A percentile compares a stretch with the other conserved stretches of the same genome.
These are phyloP conservation scores for Emergomyces africanus DNA, from an alignment of 2,329 filamentous ascomycete species.

Conservation along the genomic window DNA sequence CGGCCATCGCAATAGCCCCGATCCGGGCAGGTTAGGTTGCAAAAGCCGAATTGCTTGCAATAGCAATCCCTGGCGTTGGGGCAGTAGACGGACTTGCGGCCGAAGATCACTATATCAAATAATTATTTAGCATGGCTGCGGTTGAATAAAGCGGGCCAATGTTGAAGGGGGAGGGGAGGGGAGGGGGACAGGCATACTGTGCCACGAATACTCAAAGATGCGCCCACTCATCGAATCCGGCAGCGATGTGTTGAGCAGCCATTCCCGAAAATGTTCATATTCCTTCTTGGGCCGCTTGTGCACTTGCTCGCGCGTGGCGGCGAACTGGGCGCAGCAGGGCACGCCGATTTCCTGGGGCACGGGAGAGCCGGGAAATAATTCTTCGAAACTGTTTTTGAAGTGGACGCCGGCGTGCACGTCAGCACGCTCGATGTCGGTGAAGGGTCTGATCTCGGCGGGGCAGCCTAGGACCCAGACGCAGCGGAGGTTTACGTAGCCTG, in stretches of 20 bases:
- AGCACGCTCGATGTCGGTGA: slow-evolving; percentile 29
- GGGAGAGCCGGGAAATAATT: slow-evolving; percentile 31
- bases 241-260: slow-evolving; percentile 36
- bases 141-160: no score
- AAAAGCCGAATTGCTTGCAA: slow-evolving; percentile 53
- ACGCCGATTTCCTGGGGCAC: slow-evolving; percentile 36
- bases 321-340: slow-evolving; percentile 45
- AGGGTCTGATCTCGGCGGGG: slow-evolving; percentile 38
- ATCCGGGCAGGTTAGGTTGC: slow-evolving; percentile 30
- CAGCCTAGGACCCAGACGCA: slow-evolving; percentile 42
- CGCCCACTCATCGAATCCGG: slow-evolving; percentile 38
- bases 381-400: slow-evolving; percentile 37
- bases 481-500: slow-evolving; percentile 43
- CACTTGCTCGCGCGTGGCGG: slow-evolving; percentile 37
- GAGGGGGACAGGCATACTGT: slow-evolving; percentile 32
- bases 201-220: slow-evolving; percentile 46
- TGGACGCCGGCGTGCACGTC: slow-evolving; percentile 37
- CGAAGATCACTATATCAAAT: slow-evolving; percentile 41
- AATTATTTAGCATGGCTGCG: neutral
- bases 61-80: slow-evolving; percentile 51
- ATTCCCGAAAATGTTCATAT: slow-evolving; percentile 36
- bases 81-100: slow-evolving; percentile 46
- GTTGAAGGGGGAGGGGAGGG: neutral
- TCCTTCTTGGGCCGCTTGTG: slow-evolving; percentile 33
- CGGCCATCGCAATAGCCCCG: slow-evolving; percentile 40